phyloP scores from a whole-genome alignment of 768 basidiomycete species.

The Mycena metata region DNA sequence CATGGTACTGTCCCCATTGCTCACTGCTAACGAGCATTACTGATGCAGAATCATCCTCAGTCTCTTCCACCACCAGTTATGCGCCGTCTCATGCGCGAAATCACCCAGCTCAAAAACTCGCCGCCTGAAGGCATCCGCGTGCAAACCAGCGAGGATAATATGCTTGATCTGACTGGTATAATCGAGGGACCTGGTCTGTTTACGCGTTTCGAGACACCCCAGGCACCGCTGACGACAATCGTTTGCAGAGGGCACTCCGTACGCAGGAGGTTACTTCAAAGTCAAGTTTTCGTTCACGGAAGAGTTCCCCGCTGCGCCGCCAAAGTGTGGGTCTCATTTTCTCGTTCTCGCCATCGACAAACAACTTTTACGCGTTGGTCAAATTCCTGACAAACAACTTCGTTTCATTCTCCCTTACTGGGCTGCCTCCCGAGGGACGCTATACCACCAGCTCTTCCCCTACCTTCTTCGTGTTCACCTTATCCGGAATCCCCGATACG shows the following conservation, averaged over 20 bases:
- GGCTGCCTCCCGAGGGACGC: too few species aligned
- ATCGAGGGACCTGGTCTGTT: conserved; percentile 90
- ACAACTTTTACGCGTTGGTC: conserved; percentile 19
- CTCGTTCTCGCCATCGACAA: conserved; percentile 12
- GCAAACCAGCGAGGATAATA: conserved; percentile 87
- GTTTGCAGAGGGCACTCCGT: conserved; percentile 70
- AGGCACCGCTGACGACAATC: conserved; percentile 45
- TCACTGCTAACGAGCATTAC: not conserved
- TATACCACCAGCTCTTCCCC: too few species aligned
- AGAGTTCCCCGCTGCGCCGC: conserved; percentile 94
- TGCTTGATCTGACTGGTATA: conserved; percentile 88
- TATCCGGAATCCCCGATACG: too few species aligned
- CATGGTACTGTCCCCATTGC: conserved; percentile 14
- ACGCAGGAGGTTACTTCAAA: conserved; percentile 75
- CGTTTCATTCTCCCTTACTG: too few species aligned
- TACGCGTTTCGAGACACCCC: conserved; percentile 34
- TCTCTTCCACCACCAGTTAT: conserved; percentile 69
- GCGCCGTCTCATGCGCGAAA: conserved; percentile 91
- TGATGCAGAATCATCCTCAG: conserved; percentile 40
- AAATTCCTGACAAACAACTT: too few species aligned
- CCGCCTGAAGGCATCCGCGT: conserved; percentile 96
- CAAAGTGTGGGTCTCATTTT: conserved; percentile 77
- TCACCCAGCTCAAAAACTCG: conserved; percentile 81
- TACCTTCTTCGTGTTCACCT: too few species aligned
- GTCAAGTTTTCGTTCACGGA: conserved; percentile 92